Evolutionary conservation across 768 basidiomycete genomes (phyloP).

Genomic region (Rhodotorula taiwanensis): DNA sequence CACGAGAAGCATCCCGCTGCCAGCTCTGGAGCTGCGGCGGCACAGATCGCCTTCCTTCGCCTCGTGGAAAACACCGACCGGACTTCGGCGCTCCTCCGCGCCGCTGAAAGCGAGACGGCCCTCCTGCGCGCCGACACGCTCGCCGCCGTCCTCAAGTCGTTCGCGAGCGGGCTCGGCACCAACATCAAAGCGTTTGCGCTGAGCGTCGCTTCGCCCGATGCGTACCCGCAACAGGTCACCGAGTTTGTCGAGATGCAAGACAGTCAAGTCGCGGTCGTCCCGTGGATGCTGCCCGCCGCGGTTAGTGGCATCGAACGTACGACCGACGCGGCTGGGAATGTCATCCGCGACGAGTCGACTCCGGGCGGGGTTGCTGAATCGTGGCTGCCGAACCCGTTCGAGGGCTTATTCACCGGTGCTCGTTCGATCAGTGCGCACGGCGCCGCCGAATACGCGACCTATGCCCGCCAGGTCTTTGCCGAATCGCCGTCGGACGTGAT

Average conservation of each 20-base stretch:
- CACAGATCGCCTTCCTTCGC: constrained; percentile 58
- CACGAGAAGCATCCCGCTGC: not conserved
- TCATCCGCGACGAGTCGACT: constrained; percentile 2
- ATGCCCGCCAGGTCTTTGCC: constrained; percentile 25
- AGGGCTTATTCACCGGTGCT: constrained; percentile 12
- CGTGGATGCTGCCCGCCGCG: constrained; percentile 59
- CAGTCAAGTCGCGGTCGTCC: constrained; percentile 72
- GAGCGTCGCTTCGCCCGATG: constrained; percentile 64
- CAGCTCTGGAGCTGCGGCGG: not conserved
- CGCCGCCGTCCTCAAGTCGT: constrained; percentile 20
- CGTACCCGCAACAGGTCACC: constrained; percentile 60
- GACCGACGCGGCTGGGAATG: not conserved
- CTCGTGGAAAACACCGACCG: constrained; percentile 83
- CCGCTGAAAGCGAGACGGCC: constrained; percentile 59
- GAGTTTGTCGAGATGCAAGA: constrained; percentile 46
- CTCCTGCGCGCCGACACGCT: constrained; percentile 64
- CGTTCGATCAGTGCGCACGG: constrained; percentile 16
- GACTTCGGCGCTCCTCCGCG: constrained; percentile 78
- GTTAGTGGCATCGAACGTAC: not conserved
- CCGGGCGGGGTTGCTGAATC: constrained; percentile 23
- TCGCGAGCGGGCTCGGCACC: constrained; percentile 18
- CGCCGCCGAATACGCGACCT: constrained; percentile 19
- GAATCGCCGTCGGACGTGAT: constrained; percentile 32
- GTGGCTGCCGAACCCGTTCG: constrained; percentile 28
- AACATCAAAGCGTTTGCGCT: constrained; percentile 53